Evolutionary conservation across 2,329 filamentous ascomycete genomes (phyloP), one percentile per base, ranked within the genome.

Genomic region (Cladorrhinum sp.): DNA sequence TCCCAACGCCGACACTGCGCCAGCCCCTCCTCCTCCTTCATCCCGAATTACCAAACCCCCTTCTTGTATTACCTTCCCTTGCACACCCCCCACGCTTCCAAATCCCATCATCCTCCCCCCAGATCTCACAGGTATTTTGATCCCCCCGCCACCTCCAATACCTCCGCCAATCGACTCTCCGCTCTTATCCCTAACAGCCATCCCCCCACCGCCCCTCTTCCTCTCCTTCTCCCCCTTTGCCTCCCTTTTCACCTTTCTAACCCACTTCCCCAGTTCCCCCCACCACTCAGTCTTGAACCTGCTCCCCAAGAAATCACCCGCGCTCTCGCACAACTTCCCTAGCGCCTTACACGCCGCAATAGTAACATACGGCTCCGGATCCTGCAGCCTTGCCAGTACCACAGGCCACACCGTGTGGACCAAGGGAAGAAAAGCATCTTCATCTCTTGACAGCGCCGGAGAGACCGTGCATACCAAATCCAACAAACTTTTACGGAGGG

Each of bases 331-430:
- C 59, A 97, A 81, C 10, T 82, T 77, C 1, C 78, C 78, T 2
- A 98, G 78, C 0, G 91, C 84, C 13, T 86, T 80, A 61, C 91
- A 86, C 5, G 92, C 87, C 16, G 87, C 85, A 8, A 89, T 82
- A 2, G 84, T 83, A 9, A 97, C 84, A 69, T 86, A 89, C 0
- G 84, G 77, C 72, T 92, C 87, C 3, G 76, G 65, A 64, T 92
- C 90, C 65, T 86, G 83, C 5, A 92, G 77, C 23, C 87, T 81
- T n/a, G 81, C 79, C 1, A 88, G 77, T 4, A 96, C 77, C 6
- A 96, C 88, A 0, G 93, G 92, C 93, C 93, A 99, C 7, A 98
- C 79, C 2, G 89, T 88, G 73, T 98, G 95, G 67, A 98, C 86
- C 0, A 98, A 81, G 0, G 95, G 95, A 1, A 99, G 77, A 71